Percentiles rank a stretch among this genome's conserved stretches.
phyloP scores from a whole-genome alignment of 495 filamentous ascomycete species.

The Copromyces sp. region DNA sequence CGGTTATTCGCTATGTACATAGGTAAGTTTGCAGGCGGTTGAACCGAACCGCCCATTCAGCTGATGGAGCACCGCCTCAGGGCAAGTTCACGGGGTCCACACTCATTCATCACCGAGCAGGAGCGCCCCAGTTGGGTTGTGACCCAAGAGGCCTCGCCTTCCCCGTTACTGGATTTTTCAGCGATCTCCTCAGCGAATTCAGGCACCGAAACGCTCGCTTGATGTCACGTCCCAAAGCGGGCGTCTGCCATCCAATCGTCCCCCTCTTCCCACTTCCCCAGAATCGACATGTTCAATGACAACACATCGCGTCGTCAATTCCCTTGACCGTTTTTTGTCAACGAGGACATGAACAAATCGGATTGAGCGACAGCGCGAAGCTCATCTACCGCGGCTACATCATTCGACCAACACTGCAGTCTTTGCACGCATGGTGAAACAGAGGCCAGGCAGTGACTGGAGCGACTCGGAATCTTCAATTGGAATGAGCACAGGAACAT shows the following conservation, averaged over 20 bases:
- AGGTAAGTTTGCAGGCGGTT: neutral
- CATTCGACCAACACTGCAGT: neutral
- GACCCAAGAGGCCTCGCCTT: neutral
- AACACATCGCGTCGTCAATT: neutral
- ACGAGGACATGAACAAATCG: neutral
- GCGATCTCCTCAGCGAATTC: neutral
- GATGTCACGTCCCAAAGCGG: neutral
- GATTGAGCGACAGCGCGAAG: neutral
- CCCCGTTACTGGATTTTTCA: neutral
- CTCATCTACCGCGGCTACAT: neutral
- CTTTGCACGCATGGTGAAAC: neutral
- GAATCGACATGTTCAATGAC: neutral
- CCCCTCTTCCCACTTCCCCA: neutral
- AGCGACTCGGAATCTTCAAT: neutral
- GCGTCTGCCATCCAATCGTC: neutral
- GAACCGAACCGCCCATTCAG: neutral
- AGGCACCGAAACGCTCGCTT: neutral
- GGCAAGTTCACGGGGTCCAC: neutral
- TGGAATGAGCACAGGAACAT: neutral
- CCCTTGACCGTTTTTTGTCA: neutral
- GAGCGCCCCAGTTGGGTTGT: neutral
- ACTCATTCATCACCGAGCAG: neutral
- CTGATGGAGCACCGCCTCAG: neutral
- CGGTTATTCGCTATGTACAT: neutral
- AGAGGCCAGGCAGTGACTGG: neutral